Evolutionary conservation across 805 yeast genomes (phyloP).

Genomic region (Wickerhamiella domercqiae): DNA sequence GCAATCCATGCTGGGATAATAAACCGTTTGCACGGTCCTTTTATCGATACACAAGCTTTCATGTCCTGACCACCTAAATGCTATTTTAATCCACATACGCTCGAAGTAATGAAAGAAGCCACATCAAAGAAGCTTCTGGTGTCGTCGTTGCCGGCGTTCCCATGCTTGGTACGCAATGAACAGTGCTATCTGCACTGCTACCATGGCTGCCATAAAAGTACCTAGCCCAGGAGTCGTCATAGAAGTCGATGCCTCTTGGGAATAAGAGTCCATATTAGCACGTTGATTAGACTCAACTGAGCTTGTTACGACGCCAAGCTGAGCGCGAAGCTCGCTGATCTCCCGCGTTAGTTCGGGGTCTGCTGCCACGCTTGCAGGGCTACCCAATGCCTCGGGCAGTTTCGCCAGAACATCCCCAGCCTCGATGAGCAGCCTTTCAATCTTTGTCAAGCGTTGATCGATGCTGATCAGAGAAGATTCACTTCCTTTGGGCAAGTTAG

Average conservation of each 20-base stretch:
- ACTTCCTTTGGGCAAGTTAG: neutral
- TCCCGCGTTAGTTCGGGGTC: conserved; percentile 3
- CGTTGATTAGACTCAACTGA: neutral
- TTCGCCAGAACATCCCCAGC: conserved; percentile 5
- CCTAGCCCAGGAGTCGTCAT: conserved; percentile 1
- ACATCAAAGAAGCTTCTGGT: conserved; percentile 7
- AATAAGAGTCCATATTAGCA: no score
- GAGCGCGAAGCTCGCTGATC: conserved; percentile 6
- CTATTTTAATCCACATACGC: no score
- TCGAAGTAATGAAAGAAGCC: no score
- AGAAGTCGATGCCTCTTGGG: no score
- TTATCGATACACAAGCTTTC: no score
- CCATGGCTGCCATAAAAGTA: conserved; percentile 3
- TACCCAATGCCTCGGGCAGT: neutral
- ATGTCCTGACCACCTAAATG: no score
- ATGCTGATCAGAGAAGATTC: neutral
- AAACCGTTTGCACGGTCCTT: no score
- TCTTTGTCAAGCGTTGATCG: neutral
- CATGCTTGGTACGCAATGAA: conserved; percentile 1
- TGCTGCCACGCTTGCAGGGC: neutral
- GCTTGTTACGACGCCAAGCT: neutral
- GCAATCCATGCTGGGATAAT: no score
- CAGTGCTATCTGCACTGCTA: conserved; percentile 8
- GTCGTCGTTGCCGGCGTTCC: conserved; percentile 4
- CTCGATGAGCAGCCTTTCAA: conserved; percentile 5